Percentiles rank a stretch among this genome's conserved stretches.
Evolutionary conservation across 495 filamentous ascomycete genomes (phyloP).

Genomic region (Aeminium ludgeri): DNA sequence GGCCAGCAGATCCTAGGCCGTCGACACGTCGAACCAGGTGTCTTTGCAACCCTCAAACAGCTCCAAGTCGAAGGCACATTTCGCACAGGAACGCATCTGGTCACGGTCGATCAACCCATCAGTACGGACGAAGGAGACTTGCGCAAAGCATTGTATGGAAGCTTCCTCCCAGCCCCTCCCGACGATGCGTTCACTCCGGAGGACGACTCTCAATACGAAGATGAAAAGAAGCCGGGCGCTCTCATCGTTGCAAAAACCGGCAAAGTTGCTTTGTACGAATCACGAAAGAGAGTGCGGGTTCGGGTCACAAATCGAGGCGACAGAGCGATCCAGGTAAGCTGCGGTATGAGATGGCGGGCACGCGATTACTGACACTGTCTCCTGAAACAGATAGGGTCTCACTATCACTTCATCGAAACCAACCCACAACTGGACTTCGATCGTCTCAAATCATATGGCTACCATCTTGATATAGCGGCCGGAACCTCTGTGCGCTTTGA

Average conservation of each 20-base stretch:
- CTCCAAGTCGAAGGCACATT: constrained; percentile 94
- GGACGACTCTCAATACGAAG: constrained; percentile 30
- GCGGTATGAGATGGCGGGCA: too few species aligned
- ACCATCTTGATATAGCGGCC: constrained; percentile 72
- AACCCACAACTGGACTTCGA: constrained; percentile 88
- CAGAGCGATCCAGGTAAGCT: constrained; percentile 79
- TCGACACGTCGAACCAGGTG: constrained; percentile 79
- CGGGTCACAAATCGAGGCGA: constrained; percentile 76
- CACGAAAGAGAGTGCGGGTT: constrained; percentile 53
- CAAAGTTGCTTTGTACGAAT: constrained; percentile 53
- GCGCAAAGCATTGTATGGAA: constrained; percentile 72
- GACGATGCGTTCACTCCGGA: constrained; percentile 35
- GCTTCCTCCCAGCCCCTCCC: constrained; percentile 69
- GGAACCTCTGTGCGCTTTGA: constrained; percentile 91
- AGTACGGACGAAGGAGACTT: constrained; percentile 72
- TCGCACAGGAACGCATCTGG: constrained; percentile 74
- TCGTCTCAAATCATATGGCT: constrained; percentile 65
- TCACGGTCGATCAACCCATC: constrained; percentile 86
- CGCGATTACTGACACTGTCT: too few species aligned
- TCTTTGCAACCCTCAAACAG: constrained; percentile 56
- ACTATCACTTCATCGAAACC: constrained; percentile 91
- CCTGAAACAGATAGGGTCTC: too few species aligned
- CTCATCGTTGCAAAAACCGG: constrained; percentile 47
- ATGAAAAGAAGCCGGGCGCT: constrained; percentile 56
- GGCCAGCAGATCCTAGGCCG: constrained; percentile 90